Evolutionary conservation across 805 yeast genomes (phyloP), one percentile per base, ranked within the genome.

Genomic region (Sugiyamaella americana): DNA sequence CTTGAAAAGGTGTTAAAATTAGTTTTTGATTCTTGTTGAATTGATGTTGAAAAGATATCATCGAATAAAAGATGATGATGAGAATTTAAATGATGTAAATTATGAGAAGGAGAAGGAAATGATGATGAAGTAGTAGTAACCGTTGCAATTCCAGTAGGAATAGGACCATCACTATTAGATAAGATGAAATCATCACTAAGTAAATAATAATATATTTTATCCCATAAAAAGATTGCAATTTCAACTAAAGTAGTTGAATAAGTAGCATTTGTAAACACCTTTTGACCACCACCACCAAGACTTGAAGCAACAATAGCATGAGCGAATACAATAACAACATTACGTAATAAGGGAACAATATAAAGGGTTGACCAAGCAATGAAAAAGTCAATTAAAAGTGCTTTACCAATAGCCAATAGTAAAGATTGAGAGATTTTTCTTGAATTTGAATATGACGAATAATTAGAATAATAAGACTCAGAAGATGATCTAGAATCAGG

Each of bases 221-320:
- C 52, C 48, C 53, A 52, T 3, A 58, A 35, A 23, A 60, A 37
- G 8, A 32, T 38, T 10, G 35, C 23, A 11, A 43, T 37, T 40
- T 62, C 64, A 3, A 62, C 44, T 2, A 62, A 11, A 1, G 58
- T 46, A 2, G 67, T 57, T 32, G 63, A 52, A 38, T 62, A 60
- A 10, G 59, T 42, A 8, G 68, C 66, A 36, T 60, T 62, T 32
- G 57, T 51, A 20, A 61, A 58, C 4, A 51, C 51, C 17, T 43
- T 44, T 4, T 65, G 62, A 2, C 66, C 66, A 2, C 66, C 66
- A 2, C 67, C 67, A 8, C 64, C 66, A 23, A 63, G 44, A 16
- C 58, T 39, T 10, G 67, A 52, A 1, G 65, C 63, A 2, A 62
- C 62, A 16, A 53, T 47, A 3, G 64, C 56, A 37, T 62, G 63